phyloP scores from a whole-genome alignment of 2,329 filamentous ascomycete genomes.

The Penicillium hesseltinei region DNA sequence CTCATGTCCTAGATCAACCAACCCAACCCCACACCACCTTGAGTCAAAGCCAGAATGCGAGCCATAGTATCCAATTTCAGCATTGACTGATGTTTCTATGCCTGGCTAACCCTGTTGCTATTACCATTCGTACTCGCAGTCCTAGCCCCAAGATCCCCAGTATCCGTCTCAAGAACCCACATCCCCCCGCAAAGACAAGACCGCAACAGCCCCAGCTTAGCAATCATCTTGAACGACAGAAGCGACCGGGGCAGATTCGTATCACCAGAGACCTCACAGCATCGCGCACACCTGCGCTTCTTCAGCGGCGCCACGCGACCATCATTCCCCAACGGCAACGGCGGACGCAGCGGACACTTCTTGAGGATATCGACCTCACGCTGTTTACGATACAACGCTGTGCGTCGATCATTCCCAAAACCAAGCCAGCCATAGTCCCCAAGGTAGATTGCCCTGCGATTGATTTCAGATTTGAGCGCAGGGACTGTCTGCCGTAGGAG shows the following conservation, averaged over 20 bases:
- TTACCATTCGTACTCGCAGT: neutral
- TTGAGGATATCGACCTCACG: constrained; percentile 59
- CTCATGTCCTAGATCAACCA: neutral
- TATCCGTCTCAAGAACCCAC: constrained; percentile 37
- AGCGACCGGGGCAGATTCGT: constrained; percentile 41
- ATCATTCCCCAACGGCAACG: constrained; percentile 10
- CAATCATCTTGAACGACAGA: constrained; percentile 38
- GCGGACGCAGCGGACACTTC: constrained; percentile 43
- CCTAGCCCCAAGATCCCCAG: neutral
- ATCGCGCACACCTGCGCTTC: constrained; percentile 57
- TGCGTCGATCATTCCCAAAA: constrained; percentile 57
- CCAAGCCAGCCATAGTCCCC: constrained; percentile 69
- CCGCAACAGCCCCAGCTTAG: constrained; percentile 37
- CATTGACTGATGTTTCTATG: neutral
- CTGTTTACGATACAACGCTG: constrained; percentile 59
- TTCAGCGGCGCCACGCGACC: constrained; percentile 11
- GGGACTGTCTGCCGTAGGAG: constrained; percentile 53
- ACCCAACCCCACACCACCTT: neutral
- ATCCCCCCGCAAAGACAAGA: constrained; percentile 43
- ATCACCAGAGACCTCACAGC: constrained; percentile 66
- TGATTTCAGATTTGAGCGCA: constrained; percentile 58
- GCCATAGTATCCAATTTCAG: neutral
- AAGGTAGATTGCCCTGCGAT: constrained; percentile 69
- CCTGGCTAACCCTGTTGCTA: neutral
- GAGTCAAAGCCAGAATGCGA: neutral